Percentiles rank a stretch among this genome's conserved stretches.
phyloP scores from a whole-genome alignment of 2,329 filamentous ascomycete species.

The Coleophoma crateriformis region DNA sequence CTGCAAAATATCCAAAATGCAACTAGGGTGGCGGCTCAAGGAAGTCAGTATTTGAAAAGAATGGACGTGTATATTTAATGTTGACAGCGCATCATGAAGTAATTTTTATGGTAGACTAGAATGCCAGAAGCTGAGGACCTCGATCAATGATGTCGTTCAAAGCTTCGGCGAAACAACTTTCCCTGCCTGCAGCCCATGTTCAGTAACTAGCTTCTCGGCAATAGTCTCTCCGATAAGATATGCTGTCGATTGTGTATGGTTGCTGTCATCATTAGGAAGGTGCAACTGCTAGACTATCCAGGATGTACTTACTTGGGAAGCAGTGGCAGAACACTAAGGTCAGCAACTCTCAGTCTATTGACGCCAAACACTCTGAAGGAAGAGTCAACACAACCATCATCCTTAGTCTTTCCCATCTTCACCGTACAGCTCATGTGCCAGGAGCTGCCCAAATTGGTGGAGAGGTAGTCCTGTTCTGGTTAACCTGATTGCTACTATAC shows the following conservation, averaged over 20 bases:
- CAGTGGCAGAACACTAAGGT: constrained; percentile 36
- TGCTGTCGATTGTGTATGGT: constrained; percentile 5
- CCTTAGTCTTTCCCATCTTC: constrained; percentile 44
- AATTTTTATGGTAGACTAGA: too few species aligned
- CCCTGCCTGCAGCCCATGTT: not conserved
- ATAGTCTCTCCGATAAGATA: constrained; percentile 6
- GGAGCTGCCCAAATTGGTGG: constrained; percentile 29
- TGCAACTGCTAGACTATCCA: too few species aligned
- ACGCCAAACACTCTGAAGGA: constrained; percentile 42
- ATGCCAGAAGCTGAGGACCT: too few species aligned
- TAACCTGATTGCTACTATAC: constrained; percentile 16
- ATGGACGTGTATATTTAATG: too few species aligned
- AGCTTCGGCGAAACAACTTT: not conserved
- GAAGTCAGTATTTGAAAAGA: too few species aligned
- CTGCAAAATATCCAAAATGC: too few species aligned
- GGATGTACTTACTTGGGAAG: constrained; percentile 2
- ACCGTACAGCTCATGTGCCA: constrained; percentile 52
- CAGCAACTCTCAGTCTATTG: constrained; percentile 39
- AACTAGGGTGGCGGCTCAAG: too few species aligned
- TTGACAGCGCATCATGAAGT: too few species aligned
- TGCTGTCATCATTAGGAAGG: not conserved
- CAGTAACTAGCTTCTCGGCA: constrained; percentile 6
- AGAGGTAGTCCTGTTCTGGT: constrained; percentile 26
- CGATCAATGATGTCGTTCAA: not conserved
- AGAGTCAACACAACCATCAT: constrained; percentile 41